phyloP scores from a whole-genome alignment of 441 rosid species.

The Eruca vesicaria region DNA sequence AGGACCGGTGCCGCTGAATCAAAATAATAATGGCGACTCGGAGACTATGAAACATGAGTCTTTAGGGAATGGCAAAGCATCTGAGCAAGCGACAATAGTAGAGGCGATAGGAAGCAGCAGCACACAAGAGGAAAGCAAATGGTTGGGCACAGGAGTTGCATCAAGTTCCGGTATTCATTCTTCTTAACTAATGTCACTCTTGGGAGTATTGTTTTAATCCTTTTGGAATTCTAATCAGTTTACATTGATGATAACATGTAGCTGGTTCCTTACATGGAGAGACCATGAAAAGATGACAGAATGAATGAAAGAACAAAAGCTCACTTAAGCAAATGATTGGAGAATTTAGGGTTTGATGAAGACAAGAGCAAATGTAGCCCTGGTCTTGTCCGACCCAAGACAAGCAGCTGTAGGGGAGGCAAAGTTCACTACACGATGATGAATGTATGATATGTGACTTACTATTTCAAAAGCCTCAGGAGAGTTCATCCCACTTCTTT shows the following conservation, averaged over 20 bases:
- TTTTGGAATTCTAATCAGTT: neutral
- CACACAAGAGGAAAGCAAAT: slow-evolving; percentile 40
- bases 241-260: neutral
- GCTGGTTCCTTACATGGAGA: slow-evolving; percentile 25
- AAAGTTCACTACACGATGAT: neutral
- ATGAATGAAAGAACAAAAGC: neutral
- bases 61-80: slow-evolving; percentile 29
- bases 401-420: slow-evolving; percentile 1
- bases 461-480: neutral
- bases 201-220: neutral
- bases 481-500: neutral
- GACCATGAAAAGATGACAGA: slow-evolving; percentile 13
- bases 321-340: neutral
- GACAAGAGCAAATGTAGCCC: neutral
- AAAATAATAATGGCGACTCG: slow-evolving; percentile 25
- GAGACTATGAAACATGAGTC: slow-evolving; percentile 21
- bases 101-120: slow-evolving; percentile 32
- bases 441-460: neutral
- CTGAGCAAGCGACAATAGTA: slow-evolving; percentile 22
- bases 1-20: slow-evolving; percentile 31
- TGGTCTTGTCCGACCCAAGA: neutral
- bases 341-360: neutral
- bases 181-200: neutral
- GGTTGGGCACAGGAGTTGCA: slow-evolving; percentile 21
- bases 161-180: slow-evolving; percentile 28